These are phyloP conservation scores for Dactylorhiza incarnata DNA, from an alignment of 106 monocot species.

Conservation along the genomic window DNA sequence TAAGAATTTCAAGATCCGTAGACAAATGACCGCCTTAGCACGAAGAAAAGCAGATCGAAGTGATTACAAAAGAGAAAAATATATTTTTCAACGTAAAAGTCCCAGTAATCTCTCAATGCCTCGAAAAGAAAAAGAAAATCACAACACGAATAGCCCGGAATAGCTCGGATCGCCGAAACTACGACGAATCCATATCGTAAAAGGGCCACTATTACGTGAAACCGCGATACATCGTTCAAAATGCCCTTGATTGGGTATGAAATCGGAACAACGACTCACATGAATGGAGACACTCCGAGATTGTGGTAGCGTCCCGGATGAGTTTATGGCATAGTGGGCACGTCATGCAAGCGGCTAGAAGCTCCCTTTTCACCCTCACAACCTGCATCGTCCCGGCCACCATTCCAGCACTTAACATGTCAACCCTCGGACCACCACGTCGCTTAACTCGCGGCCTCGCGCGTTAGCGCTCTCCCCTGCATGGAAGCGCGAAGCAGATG, in stretches of 20 bases:
- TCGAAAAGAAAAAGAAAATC: neutral
- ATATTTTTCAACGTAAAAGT: neutral
- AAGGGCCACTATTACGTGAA: neutral
- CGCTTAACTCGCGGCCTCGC: neutral
- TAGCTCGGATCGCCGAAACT: constrained; percentile 1
- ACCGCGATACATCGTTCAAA: neutral
- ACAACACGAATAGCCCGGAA: neutral
- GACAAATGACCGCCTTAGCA: neutral
- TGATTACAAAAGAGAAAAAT: neutral
- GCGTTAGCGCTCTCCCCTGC: neutral
- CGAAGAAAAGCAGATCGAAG: neutral
- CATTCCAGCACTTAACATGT: neutral
- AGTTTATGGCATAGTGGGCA: constrained; percentile 77
- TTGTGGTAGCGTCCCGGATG: constrained; percentile 80
- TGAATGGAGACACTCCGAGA: constrained; percentile 92
- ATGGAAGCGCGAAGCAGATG: neutral
- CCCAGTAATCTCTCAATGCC: neutral
- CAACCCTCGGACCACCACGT: neutral
- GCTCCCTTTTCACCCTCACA: constrained; percentile 6
- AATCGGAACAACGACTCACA: constrained; percentile 42
- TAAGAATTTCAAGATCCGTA: neutral
- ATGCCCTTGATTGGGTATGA: neutral
- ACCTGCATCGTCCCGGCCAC: constrained; percentile 1
- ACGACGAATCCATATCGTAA: neutral
- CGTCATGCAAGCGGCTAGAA: constrained; percentile 46